Conservation (phyloP, 768 basidiomycete genomes). For the Leccinum subgranulosum region DNA sequence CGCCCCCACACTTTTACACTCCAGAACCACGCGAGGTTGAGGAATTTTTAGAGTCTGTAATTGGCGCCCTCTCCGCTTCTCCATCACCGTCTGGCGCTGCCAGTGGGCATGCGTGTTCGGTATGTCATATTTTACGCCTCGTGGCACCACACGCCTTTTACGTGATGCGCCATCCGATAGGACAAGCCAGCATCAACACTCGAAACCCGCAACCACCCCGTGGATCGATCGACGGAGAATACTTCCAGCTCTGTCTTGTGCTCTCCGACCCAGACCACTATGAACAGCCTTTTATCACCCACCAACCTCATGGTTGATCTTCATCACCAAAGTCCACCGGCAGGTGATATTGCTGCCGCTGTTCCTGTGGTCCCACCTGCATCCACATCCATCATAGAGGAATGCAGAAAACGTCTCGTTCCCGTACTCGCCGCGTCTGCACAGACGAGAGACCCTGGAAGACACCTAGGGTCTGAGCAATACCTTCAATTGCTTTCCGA, state of each 20-base stretch:
- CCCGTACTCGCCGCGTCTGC: constrained; percentile 22
- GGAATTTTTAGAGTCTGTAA: constrained; percentile 25
- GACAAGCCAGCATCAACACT: constrained; percentile 11
- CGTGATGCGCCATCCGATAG: not conserved
- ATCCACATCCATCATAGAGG: constrained; percentile 20
- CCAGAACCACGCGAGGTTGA: constrained; percentile 26
- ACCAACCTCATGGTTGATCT: constrained; percentile 1
- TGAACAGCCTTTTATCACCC: constrained; percentile 6
- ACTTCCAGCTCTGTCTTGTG: not conserved
- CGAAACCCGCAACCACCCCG: constrained; percentile 13
- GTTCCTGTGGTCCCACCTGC: not conserved
- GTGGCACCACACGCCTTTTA: constrained; percentile 2
- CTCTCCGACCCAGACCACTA: constrained; percentile 13
- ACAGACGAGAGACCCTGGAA: constrained; percentile 14
- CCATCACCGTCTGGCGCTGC: not conserved
- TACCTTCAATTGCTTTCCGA: constrained; percentile 28
- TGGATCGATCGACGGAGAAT: constrained; percentile 4
- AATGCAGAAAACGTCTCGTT: constrained; percentile 24
- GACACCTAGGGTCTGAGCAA: constrained; percentile 13
- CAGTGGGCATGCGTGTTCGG: constrained; percentile 13
- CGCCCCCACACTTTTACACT: constrained; percentile 11
- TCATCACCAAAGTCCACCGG: constrained; percentile 1
- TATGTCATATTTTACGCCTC: constrained; percentile 13
- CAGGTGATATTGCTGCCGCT: constrained; percentile 5
- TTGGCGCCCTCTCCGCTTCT: constrained; percentile 4